These are phyloP conservation scores for Thuidium tamariscinum DNA, from an alignment of 225 moss, liverwort and hornwort genomes.

Conservation along the genomic window DNA sequence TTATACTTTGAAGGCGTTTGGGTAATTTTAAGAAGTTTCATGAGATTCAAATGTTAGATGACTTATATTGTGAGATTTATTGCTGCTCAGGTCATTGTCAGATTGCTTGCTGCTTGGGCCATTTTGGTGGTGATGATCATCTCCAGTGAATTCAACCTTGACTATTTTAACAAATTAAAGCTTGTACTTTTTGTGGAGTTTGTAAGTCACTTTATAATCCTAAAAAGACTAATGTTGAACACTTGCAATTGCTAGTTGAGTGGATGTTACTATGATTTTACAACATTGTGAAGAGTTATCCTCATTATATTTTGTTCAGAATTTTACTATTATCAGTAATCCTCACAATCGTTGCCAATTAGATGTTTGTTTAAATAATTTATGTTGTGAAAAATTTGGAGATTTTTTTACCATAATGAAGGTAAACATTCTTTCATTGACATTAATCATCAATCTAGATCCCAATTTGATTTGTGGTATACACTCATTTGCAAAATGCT, in stretches of 20 bases:
- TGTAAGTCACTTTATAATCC: background rate
- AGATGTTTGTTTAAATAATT: too few relatives aligned
- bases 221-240: background rate
- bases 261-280: background rate
- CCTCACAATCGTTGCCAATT: background rate
- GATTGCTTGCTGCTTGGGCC: background rate
- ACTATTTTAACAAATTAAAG: background rate
- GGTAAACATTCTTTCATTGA: background rate
- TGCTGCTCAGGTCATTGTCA: background rate
- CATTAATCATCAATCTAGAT: too few relatives aligned
- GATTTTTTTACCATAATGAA: background rate
- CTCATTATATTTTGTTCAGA: background rate
- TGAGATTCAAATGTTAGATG: background rate
- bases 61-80: background rate
- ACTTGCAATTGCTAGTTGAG: background rate
- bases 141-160: background rate
- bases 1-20: background rate
- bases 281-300: background rate
- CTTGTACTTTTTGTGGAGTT: background rate
- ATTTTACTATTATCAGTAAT: background rate
- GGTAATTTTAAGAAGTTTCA: background rate
- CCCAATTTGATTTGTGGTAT: too few relatives aligned
- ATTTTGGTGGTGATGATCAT: background rate
- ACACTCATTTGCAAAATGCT: too few relatives aligned
- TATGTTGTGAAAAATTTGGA: background rate